Evolutionary conservation across 2,329 filamentous ascomycete species (phyloP), one percentile per base, ranked within the genome.

Genomic region (Fusarium sp.): DNA sequence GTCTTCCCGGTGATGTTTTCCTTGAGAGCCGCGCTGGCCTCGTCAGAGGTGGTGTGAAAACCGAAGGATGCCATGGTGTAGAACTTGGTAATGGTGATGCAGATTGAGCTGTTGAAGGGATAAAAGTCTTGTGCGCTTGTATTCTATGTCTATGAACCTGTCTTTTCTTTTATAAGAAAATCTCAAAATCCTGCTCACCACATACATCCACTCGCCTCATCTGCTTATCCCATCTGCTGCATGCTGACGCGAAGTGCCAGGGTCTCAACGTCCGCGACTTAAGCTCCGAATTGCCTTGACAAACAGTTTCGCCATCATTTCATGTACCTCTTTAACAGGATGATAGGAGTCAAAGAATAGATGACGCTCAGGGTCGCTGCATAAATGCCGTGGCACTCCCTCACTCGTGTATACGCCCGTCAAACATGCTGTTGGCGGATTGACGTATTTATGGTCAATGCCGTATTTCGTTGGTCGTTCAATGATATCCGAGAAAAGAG

Each of bases 341-440:
- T 73, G 71, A 18, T 73, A 73, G 0, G 40, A 71, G 35, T 73
- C 71, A 6, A 73, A 74, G 5, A 73, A 73, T 1, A 73, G 16
- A 22, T 73, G 71, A 9, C 50, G 62, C 16, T 68, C 54, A 0
- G 71, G 70, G 29, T 74, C 71, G n/a, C 40, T 71, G 14, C 71
- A 73, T 22, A 73, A 35, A 14, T 68, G 22, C 5, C 71, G 56
- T 13, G 71, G 71, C 1, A 71, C 62, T 0, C 45, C 58, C 14
- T 73, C 71, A 10, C 70, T 68, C 6, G 59, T 54, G 38, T 73
- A 73, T 9, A 73, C 47, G 0, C 71, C 71, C 0, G 62, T 71
- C 13, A 73, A 60, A 27, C 71, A 73, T 0, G 71, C 58, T 1
- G 71, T 73, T 9, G 71, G 71, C 2, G 71, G 71, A 34, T 73